Base-by-base conservation (phyloP, 805 yeast species). In the Maudiozyma serrabonitensis region DNA sequence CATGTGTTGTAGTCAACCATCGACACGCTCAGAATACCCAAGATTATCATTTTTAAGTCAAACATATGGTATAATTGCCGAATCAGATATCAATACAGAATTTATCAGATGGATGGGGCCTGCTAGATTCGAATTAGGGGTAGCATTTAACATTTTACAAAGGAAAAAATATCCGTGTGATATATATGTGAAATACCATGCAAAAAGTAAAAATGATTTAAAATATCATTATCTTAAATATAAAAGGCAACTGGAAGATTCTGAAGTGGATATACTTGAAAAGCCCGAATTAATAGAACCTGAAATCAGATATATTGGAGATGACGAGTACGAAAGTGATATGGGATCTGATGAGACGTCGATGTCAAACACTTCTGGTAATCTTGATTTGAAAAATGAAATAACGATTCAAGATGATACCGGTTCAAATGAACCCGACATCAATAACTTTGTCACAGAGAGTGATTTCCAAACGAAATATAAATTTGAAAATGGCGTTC, bases 11-110 rank as follows among this genome's bases (percentile, higher is more conserved):
- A 78, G 83, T 0, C 95, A 86, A 62, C 60, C 62, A 5, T 64
- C 69, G 2, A n/a, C 32, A 19, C 55, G 49, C 19, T 60, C 63
- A 6, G 59, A 64, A 41, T 55, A 62, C 7, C 75, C 79, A 0
- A 70, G 72, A 46, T 69, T 89, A 40, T 84, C 96, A 34, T 93
- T 93, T 59, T 70, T 93, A 49, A 78, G 88, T 46, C 97, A 90
- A 64, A 82, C 95, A 2, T 84, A 82, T 61, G 99, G 99, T 9
- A 72, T 87, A 37, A 85, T 93, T 50, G 98, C 98, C 1, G 97
- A 90, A 64, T 78, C 90, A 31, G 99, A 93, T 69, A 79, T 93
- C 45, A 95, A 95, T 16, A 93, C 98, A 0, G 98, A 93, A 60
- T 78, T 82, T 67, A 69, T 90, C 62, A 72, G 98, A 55, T 87